phyloP scores from a whole-genome alignment of 805 yeast genomes.

The Monosporozyma aerobia region DNA sequence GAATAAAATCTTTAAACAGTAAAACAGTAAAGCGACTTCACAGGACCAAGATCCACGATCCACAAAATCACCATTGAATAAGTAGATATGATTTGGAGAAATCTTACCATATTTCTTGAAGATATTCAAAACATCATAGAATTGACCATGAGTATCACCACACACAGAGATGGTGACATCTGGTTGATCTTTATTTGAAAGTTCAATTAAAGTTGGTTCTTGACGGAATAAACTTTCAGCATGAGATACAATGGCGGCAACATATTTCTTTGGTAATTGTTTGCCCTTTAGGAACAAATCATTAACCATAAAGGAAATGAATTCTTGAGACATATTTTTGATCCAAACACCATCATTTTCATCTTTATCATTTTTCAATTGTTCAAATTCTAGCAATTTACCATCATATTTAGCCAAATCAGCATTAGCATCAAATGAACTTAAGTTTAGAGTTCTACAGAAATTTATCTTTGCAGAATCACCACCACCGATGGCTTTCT shows the following conservation, averaged over 20 bases:
- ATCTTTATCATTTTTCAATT: slow-evolving; percentile 21
- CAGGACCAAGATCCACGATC: slow-evolving; percentile 98
- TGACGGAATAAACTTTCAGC: slow-evolving; percentile 52
- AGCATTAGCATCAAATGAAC: slow-evolving; percentile 26
- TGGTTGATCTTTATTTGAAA: slow-evolving; percentile 31
- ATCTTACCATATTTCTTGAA: slow-evolving; percentile 71
- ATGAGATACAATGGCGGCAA: slow-evolving; percentile 68
- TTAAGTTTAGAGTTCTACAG: slow-evolving; percentile 22
- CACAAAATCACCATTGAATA: slow-evolving; percentile 96
- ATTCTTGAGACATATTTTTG: slow-evolving; percentile 41
- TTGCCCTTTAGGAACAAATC: slow-evolving; percentile 66
- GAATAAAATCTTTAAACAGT: slow-evolving; percentile 63
- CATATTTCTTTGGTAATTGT: slow-evolving; percentile 69
- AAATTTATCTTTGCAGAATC: slow-evolving; percentile 25
- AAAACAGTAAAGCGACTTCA: slow-evolving; percentile 80
- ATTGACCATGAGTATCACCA: slow-evolving; percentile 98
- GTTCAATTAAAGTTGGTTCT: slow-evolving; percentile 72
- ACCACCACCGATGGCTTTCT: slow-evolving; percentile 75
- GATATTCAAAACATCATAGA: slow-evolving; percentile 76
- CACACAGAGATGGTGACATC: slow-evolving; percentile 61
- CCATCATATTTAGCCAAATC: slow-evolving; percentile 26
- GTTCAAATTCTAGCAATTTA: slow-evolving; percentile 21
- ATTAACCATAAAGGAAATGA: slow-evolving; percentile 53
- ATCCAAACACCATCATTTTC: slow-evolving; percentile 21
- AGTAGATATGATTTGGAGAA: slow-evolving; percentile 49